Evolutionary conservation across 1,284 basidiomycete species (phyloP).

Genomic region (Microbotryum scabiosae): DNA sequence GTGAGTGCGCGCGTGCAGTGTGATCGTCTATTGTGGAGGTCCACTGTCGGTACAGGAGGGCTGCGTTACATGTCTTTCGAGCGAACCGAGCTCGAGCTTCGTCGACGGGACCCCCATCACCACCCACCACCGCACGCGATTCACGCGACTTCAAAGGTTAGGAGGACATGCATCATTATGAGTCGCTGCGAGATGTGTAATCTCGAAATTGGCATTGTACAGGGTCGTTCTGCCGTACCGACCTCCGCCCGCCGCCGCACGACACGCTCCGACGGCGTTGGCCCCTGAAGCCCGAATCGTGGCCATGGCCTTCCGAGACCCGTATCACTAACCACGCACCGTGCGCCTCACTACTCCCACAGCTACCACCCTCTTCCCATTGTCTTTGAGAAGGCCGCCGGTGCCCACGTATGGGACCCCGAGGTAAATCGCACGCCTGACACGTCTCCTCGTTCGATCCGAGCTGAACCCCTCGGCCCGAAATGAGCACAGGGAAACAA

Average conservation of each 20-base stretch:
- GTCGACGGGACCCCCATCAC: background rate
- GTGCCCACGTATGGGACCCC: conserved; percentile 48
- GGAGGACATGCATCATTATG: background rate
- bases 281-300: background rate
- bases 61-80: background rate
- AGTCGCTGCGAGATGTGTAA: background rate
- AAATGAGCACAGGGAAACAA: conserved; percentile 30
- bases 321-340: conserved; percentile 36
- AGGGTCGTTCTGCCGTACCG: background rate
- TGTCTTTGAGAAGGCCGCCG: conserved; percentile 82
- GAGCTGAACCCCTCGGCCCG: background rate
- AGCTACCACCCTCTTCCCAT: conserved; percentile 95
- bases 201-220: background rate
- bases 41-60: background rate
- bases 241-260: background rate
- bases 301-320: background rate
- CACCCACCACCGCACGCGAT: too few species aligned
- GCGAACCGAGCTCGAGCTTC: background rate
- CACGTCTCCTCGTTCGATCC: background rate
- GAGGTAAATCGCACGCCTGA: conserved; percentile 16
- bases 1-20: conserved; percentile 41
- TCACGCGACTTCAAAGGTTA: background rate
- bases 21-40: background rate
- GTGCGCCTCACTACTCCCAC: conserved; percentile 37
- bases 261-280: background rate